Evolutionary conservation across 208 protist genomes (phyloP), one percentile per base, ranked within the genome.

Genomic region (Crithidia fasciculata): DNA sequence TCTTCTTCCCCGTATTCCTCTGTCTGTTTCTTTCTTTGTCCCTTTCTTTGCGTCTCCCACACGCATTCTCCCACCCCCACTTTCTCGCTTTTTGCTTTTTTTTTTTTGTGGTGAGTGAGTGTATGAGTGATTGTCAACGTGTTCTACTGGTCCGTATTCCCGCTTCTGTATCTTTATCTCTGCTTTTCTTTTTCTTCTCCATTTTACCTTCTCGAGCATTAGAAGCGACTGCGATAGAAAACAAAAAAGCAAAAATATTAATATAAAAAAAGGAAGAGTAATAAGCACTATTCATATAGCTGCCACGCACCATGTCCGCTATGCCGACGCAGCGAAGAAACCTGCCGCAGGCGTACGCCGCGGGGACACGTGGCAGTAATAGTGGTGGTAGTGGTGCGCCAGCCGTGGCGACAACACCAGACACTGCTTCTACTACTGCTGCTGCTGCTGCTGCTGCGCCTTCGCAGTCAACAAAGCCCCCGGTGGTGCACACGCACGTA

Each of bases 301-400:
- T 28, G 28, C 28, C 28, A 28, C 28, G 28, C 28, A 28, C 28
- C 28, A 68, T 55, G 62, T 57, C 62, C 8, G 8, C 45, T 3
- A 47, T 49, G 18, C 62, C 62, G 37, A 57, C 62, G 36, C 62
- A 40, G 28, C 49, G 50, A 28, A 68, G 50, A 13, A 19, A 43
- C 28, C 49, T 68, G 5, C 62, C 62, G 50, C 45, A 47, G 45
- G 49, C 62, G 4, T 54, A 7, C 47, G 62, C 62, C 12, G 50
- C 52, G 36, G 28, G 18, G 0, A 40, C 8, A 15, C 36, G 18
- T 13, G 37, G 15, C n/a, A n/a, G n/a, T 0, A 57, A 45, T 0
- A 28, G 19, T 9, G 10, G 12, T 4, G 28, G 6, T 4, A 7
- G 6, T 6, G 61, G 8, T 10, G 45, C 43, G 3, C 19, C 45